A percentile compares a stretch with the other conserved stretches of the same genome.
Evolutionary conservation across 2,329 filamentous ascomycete genomes (phyloP).

Genomic region (Amphichorda felina): DNA sequence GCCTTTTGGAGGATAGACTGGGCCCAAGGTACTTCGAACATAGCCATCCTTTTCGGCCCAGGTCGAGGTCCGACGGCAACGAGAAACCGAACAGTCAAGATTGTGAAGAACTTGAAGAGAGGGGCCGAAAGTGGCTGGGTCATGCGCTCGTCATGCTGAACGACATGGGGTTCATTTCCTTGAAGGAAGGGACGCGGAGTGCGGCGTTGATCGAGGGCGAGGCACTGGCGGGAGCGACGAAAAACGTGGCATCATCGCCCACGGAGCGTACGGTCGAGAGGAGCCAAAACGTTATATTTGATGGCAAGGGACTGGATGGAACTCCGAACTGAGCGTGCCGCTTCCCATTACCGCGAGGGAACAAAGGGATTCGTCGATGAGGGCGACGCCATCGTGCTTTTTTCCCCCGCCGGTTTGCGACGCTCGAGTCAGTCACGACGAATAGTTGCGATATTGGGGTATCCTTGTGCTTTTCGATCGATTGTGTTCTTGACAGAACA

Average conservation of each 20-base stretch:
- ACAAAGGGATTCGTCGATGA: too few relatives aligned
- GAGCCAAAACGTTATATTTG: slow-evolving; percentile 1
- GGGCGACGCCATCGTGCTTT: too few relatives aligned
- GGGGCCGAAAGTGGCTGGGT: slow-evolving; percentile 2
- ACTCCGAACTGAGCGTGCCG: neutral
- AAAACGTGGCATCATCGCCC: neutral
- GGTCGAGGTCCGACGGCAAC: neutral
- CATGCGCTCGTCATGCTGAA: slow-evolving; percentile 2
- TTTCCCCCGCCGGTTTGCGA: too few relatives aligned
- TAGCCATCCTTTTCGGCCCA: neutral
- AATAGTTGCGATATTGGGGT: too few relatives aligned
- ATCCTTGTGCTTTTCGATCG: too few relatives aligned
- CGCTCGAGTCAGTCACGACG: too few relatives aligned
- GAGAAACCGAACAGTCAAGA: neutral
- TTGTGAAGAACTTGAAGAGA: neutral
- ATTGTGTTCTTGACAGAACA: too few relatives aligned
- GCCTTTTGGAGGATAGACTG: neutral
- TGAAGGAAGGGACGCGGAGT: neutral
- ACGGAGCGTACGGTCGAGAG: neutral
- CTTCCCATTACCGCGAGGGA: too few relatives aligned
- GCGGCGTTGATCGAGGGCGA: slow-evolving; percentile 1
- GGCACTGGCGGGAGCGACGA: slow-evolving; percentile 1
- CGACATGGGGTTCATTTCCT: slow-evolving; percentile 1
- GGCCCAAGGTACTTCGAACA: slow-evolving; percentile 1
- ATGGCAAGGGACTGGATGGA: neutral